phyloP scores from a whole-genome alignment of 2,329 filamentous ascomycete species.

The Exserohilum rostratum region DNA sequence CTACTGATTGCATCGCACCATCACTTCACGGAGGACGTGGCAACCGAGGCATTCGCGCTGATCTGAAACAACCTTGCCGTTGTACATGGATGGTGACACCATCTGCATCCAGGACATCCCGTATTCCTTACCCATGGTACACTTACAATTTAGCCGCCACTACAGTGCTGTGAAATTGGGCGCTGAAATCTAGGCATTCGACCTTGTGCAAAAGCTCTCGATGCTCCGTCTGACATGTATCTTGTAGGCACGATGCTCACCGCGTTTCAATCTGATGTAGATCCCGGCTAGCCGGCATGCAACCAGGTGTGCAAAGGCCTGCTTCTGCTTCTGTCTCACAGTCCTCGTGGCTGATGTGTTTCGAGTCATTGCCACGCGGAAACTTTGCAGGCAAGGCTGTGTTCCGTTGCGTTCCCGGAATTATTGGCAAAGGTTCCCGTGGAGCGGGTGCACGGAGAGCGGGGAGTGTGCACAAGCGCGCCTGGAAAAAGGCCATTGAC shows the following conservation, averaged over 20 bases:
- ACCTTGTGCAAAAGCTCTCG: not conserved
- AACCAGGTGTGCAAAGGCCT: slow-evolving; percentile 4
- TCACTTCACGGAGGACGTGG: not conserved
- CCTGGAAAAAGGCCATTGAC: slow-evolving; percentile 4
- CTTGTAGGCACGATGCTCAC: not conserved
- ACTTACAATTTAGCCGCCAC: not conserved
- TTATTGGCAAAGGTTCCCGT: slow-evolving; percentile 7
- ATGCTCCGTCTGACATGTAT: not conserved
- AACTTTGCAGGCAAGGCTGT: slow-evolving; percentile 6
- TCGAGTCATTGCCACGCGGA: slow-evolving; percentile 10
- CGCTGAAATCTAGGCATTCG: no score
- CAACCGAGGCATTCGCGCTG: not conserved
- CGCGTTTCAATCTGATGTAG: not conserved
- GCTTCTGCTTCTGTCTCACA: slow-evolving; percentile 9
- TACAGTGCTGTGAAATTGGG: not conserved
- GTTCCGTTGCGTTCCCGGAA: slow-evolving; percentile 2
- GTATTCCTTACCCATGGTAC: not conserved
- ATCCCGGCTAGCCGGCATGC: slow-evolving; percentile 6
- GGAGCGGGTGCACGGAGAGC: slow-evolving; percentile 3
- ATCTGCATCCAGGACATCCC: slow-evolving; percentile 1
- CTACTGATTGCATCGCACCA: not conserved
- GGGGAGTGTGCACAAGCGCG: slow-evolving; percentile 11
- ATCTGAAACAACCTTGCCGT: slow-evolving; percentile 8
- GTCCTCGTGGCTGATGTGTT: not conserved
- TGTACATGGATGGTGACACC: slow-evolving; percentile 10